Evolutionary conservation across 306 rosid species (phyloP), one percentile per base, ranked within the genome.

Genomic region (Clitoria ternatea): DNA sequence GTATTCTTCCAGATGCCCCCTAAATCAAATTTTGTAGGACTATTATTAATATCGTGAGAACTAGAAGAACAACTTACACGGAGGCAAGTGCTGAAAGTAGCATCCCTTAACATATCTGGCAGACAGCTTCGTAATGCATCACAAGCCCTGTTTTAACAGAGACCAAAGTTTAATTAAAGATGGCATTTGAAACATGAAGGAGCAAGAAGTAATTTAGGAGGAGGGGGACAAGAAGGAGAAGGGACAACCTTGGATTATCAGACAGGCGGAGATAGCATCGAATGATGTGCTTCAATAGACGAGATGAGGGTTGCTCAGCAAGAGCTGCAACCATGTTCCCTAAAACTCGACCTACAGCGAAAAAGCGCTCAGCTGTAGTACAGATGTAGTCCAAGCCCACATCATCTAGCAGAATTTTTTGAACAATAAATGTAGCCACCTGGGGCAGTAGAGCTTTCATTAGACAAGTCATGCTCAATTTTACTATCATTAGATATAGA

Each of bases 351-450:
- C 96, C 98, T 13, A 93, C 98, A 2, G 98, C 98, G 10, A 90
- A 90, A 77, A 93, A 93, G 20, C 98, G 92, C 74, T 93, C 98
- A 0, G 97, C 96, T 6, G 96, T 93, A 44, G 98, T 93, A 67
- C 98, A 93, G 15, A 93, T 88, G 49, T 93, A 93, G 73, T 93
- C 94, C 87, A 93, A 84, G 61, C 98, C 98, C 73, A 93, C 90
- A 60, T 93, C 96, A 12, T 93, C 98, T 85, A 93, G 74, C 79
- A 93, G 77, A 82, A 90, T 93, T 55, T 90, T 93, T 66, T 90
- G 97, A 45, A 93, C 96, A 37, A 90, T 90, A 76, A 90, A 93
- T 20, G 97, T 90, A 4, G 98, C 96, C 32, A 93, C 97, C 97
- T 90, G 81, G 53, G 79, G 55, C 37, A 19, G 67, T 6, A 73